Conservation (phyloP, 371 early-diverging fungal species). For the Zychaea mexicana region DNA sequence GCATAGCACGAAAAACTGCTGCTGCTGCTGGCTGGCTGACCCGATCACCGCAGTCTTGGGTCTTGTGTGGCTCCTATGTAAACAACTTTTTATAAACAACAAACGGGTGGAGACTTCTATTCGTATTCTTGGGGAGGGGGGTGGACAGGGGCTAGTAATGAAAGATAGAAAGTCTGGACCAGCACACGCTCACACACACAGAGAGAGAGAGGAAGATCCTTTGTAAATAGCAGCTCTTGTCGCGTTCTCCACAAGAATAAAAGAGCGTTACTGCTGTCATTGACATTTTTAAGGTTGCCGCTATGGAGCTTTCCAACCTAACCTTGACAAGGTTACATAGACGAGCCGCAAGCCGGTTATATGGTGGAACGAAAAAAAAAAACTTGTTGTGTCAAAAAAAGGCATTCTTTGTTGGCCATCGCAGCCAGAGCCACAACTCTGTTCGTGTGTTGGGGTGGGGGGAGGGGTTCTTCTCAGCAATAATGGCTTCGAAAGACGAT, state of each 20-base stretch:
- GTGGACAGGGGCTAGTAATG: not conserved
- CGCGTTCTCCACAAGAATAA: no score
- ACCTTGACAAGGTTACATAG: slow-evolving; percentile 12
- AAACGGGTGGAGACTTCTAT: not conserved
- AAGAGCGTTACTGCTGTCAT: not conserved
- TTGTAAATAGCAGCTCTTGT: no score
- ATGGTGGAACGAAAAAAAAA: slow-evolving; percentile 4
- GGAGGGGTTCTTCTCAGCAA: no score
- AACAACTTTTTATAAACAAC: not conserved
- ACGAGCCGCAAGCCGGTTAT: slow-evolving; percentile 13
- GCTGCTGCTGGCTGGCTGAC: no score
- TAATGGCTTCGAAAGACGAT: no score
- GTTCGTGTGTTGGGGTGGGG: no score
- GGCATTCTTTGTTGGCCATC: slow-evolving; percentile 5
- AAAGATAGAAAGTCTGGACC: not conserved
- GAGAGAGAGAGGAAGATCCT: not conserved
- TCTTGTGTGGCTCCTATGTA: not conserved
- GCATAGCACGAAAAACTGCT: no score
- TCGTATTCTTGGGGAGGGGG: not conserved
- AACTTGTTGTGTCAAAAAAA: slow-evolving; percentile 4
- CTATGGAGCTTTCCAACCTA: not conserved
- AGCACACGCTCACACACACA: not conserved
- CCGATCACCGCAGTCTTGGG: not conserved
- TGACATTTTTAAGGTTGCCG: not conserved
- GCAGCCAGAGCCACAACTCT: no score